Evolutionary conservation across 768 basidiomycete genomes (phyloP).

Genomic region (Termitomyces sp.): DNA sequence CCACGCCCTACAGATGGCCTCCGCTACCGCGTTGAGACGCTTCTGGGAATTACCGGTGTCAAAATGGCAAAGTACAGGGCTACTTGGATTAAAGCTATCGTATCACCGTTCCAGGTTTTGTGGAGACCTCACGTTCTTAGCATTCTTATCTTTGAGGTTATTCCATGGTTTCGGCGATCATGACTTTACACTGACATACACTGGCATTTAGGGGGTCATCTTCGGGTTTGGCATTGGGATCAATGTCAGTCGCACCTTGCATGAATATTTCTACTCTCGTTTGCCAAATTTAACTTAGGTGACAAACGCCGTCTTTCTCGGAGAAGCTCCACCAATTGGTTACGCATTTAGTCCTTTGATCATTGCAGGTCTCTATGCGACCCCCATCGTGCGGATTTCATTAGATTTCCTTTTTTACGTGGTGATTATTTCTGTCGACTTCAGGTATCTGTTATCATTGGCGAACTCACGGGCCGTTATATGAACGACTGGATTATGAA

Average conservation of each 20-base stretch:
- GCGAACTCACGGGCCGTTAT: conserved; percentile 48
- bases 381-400: conserved; percentile 39
- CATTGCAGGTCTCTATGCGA: conserved; percentile 49
- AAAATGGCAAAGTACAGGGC: conserved; percentile 53
- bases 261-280: background rate
- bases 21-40: conserved; percentile 48
- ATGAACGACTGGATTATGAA: conserved; percentile 50
- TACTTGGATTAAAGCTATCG: conserved; percentile 41
- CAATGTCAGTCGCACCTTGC: conserved; percentile 32
- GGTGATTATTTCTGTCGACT: background rate
- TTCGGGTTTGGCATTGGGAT: conserved; percentile 67
- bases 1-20: conserved; percentile 33
- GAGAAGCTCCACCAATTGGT: conserved; percentile 47
- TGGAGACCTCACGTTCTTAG: conserved; percentile 60
- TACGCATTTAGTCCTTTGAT: conserved; percentile 45
- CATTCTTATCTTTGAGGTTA: conserved; percentile 48
- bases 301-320: conserved; percentile 63
- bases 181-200: background rate
- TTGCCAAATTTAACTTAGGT: conserved; percentile 31
- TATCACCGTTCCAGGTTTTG: conserved; percentile 43
- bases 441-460: conserved; percentile 46
- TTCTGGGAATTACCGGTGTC: conserved; percentile 58
- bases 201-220: conserved; percentile 32
- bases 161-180: background rate
- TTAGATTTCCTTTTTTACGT: background rate